Percentiles rank a stretch among this genome's conserved stretches.
Conservation (phyloP, 2,329 filamentous ascomycete genomes). For the Talaromyces sp. region DNA sequence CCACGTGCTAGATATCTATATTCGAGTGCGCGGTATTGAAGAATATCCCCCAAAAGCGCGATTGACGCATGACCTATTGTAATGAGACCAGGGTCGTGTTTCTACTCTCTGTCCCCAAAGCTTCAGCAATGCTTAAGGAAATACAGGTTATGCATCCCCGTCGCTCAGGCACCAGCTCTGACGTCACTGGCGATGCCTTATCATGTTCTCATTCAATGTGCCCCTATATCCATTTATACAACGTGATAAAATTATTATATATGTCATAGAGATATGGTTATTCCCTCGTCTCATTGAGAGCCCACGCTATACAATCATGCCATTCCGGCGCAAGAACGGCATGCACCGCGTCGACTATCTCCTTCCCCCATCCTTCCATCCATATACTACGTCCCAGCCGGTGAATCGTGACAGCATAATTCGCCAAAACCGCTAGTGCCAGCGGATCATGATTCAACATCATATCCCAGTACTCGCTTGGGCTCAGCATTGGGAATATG, state of each 20-base stretch:
- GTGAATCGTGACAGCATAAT: conserved; percentile 14
- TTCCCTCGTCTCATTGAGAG: conserved; percentile 1
- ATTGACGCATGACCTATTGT: background rate
- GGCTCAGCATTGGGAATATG: conserved; percentile 6
- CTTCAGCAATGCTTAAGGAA: background rate
- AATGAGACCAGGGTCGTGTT: background rate
- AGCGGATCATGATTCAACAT: conserved; percentile 9
- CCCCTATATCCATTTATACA: too few relatives aligned
- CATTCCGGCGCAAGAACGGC: conserved; percentile 9
- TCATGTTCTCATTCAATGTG: background rate
- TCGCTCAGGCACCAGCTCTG: background rate
- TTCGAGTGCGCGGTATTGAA: background rate
- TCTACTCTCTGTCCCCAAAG: background rate
- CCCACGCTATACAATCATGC: conserved; percentile 15
- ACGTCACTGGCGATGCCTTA: background rate
- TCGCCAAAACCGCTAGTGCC: conserved; percentile 15
- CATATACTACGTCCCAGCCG: conserved; percentile 11
- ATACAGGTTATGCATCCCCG: background rate
- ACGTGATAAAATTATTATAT: background rate
- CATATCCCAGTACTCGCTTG: conserved; percentile 13
- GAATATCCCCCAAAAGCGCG: background rate
- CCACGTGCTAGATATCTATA: background rate
- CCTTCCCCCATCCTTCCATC: conserved; percentile 16
- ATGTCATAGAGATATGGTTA: background rate
- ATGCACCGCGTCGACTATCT: conserved; percentile 13